Evolutionary conservation across 192 early-diverging fungal species (phyloP), one percentile per base, ranked within the genome.

Genomic region (Linnemannia elongata): DNA sequence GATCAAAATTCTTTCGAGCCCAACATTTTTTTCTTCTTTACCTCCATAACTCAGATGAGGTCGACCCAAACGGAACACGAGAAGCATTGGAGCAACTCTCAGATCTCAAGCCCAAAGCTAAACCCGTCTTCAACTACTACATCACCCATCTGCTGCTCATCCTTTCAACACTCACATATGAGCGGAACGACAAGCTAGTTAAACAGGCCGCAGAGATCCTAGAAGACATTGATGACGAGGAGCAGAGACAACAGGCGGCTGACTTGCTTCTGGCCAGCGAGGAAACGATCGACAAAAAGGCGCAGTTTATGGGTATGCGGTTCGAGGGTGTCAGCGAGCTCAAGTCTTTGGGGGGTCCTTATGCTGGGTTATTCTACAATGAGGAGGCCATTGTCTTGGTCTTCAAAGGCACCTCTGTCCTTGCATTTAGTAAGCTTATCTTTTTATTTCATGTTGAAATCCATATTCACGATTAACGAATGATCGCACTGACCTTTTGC

Each of bases 361-460:
- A 88, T 75, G 85, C 85, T 74, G 91, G 91, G 3, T 76, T 93
- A 72, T 93, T 91, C 5, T 80, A 85, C n/a, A 79, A 83, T 42
- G 78, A 89, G 10, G 89, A 90, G 4, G 82, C 87, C 30, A 92
- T 93, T 38, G 83, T 91, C 15, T 74, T 91, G 22, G 83, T 79
- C 22, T 90, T 89, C 47, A 91, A 91, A 69, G 92, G 92, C 35
- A 91, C 92, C 0, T 92, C 91, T 8, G 81, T 90, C 20, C 88
- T 90, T 20, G 89, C 89, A 38, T 91, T 91, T 60, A 84, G 82
- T 84, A 84, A 75, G 82, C 44, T 2, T 74, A 8, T 30, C 7
- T 45, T 10, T 45, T 45, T 45, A 45, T 41, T 20, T 24, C 2
- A 5, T 60, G 6, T 57, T 80, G 27, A 73, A 20, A n/a, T 20